Percentiles rank a stretch among this genome's conserved stretches.
Evolutionary conservation across 495 filamentous ascomycete species (phyloP).

Genomic region (Penicillium cinerascens): DNA sequence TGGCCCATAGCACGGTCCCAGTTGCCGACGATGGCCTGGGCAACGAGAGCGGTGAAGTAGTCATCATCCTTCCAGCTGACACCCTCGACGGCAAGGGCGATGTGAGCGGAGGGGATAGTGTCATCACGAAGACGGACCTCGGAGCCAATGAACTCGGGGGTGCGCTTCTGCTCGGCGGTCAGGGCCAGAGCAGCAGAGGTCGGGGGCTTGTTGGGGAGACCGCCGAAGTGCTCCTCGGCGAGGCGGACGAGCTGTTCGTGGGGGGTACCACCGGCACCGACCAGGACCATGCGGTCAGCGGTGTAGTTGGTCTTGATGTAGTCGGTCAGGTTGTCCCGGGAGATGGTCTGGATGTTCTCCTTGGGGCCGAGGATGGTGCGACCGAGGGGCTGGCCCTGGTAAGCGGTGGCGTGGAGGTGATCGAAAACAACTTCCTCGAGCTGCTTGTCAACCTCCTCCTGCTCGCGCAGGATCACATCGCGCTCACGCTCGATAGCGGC

Average conservation of each 20-base stretch:
- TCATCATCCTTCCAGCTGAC: slow-evolving; percentile 99
- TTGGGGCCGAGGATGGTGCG: slow-evolving; percentile 96
- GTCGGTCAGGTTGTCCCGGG: slow-evolving; percentile 78
- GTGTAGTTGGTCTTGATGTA: slow-evolving; percentile 99
- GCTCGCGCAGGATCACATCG: slow-evolving; percentile 96
- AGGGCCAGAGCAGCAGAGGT: slow-evolving; percentile 62
- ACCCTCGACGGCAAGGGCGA: slow-evolving; percentile 98
- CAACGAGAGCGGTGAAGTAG: slow-evolving; percentile 96
- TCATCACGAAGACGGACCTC: slow-evolving; percentile 94
- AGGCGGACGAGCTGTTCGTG: slow-evolving; percentile 92
- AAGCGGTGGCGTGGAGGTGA: slow-evolving; percentile 97
- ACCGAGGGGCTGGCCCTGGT: slow-evolving; percentile 90
- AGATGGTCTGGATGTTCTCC: slow-evolving; percentile 97
- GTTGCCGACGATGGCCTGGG: slow-evolving; percentile 98
- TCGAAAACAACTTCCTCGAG: slow-evolving; percentile 99
- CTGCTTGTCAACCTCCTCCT: slow-evolving; percentile 99
- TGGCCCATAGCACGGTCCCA: slow-evolving; percentile 99
- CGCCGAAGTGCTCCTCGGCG: slow-evolving; percentile 92
- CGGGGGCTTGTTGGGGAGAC: slow-evolving; percentile 67
- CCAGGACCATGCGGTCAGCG: slow-evolving; percentile 98
- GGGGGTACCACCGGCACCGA: slow-evolving; percentile 89
- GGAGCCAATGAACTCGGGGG: slow-evolving; percentile 92
- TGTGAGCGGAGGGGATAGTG: slow-evolving; percentile 91
- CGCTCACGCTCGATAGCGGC: slow-evolving; percentile 93
- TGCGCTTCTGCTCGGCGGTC: slow-evolving; percentile 70